Evolutionary conservation across 768 basidiomycete genomes (phyloP).

Genomic region (Nidularia pulvinata): DNA sequence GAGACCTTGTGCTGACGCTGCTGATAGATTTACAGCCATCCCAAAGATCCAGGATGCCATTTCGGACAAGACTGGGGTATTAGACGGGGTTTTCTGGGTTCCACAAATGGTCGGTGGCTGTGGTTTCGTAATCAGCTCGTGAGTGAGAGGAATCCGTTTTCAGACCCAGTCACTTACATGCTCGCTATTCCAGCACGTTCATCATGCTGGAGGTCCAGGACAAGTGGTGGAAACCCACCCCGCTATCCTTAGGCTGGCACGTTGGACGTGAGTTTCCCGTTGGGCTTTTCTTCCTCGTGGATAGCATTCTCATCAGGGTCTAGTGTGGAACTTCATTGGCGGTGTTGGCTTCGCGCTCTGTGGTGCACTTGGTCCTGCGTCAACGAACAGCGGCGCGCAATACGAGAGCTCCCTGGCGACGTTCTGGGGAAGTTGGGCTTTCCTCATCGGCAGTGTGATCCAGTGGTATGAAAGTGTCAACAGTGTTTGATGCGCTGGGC

Average conservation of each 20-base stretch:
- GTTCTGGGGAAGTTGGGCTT: conserved; percentile 64
- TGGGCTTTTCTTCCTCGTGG: too few species aligned
- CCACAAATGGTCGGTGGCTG: conserved; percentile 63
- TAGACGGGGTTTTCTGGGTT: conserved; percentile 57
- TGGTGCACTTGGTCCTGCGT: conserved; percentile 53
- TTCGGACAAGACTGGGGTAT: conserved; percentile 17
- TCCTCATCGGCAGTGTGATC: conserved; percentile 55
- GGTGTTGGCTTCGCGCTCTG: conserved; percentile 58
- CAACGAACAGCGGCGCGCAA: conserved; percentile 25
- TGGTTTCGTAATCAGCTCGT: conserved; percentile 56
- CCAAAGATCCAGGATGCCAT: conserved; percentile 31
- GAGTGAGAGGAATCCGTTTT: conserved; percentile 4
- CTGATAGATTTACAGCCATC: conserved; percentile 30
- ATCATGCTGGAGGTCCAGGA: conserved; percentile 50
- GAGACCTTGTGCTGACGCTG: neutral
- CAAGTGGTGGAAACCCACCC: conserved; percentile 50
- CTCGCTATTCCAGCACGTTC: conserved; percentile 10
- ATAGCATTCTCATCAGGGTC: too few species aligned
- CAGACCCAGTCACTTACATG: neutral
- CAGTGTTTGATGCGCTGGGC: conserved; percentile 9
- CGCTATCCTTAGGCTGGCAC: conserved; percentile 52
- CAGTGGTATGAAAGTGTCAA: conserved; percentile 57
- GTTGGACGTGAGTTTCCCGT: conserved; percentile 31
- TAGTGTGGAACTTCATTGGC: conserved; percentile 63
- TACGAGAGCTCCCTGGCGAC: conserved; percentile 56